Evolutionary conservation across 257 asterid species (phyloP).

Genomic region (Fraxinus pennsylvanica): DNA sequence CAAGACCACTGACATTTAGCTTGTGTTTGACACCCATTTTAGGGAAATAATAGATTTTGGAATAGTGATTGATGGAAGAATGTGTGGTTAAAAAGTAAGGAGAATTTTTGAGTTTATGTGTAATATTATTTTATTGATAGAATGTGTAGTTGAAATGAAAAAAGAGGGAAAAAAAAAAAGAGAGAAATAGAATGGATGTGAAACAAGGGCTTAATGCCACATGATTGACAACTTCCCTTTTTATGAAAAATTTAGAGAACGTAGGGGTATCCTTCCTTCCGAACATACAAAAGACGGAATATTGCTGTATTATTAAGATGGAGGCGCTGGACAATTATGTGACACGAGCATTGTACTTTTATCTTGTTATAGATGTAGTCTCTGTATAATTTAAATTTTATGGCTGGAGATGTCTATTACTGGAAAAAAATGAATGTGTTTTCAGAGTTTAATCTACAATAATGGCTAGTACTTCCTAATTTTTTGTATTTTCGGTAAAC

Average conservation of each 20-base stretch:
- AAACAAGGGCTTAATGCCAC: background rate
- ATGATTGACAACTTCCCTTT: background rate
- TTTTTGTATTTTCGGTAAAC: background rate
- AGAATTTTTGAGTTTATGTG: too few species aligned
- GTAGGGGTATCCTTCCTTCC: background rate
- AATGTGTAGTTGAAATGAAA: too few species aligned
- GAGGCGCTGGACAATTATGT: background rate
- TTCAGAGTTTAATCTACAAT: background rate
- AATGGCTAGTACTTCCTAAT: background rate
- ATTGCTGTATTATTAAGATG: background rate
- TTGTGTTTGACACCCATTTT: too few species aligned
- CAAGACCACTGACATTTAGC: background rate
- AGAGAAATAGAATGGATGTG: too few species aligned
- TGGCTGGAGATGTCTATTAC: background rate
- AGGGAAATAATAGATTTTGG: too few species aligned
- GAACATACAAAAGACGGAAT: background rate
- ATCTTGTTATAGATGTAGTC: background rate
- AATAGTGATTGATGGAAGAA: too few species aligned
- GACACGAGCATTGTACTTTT: background rate
- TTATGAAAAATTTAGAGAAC: background rate
- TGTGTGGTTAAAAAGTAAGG: too few species aligned
- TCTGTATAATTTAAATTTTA: too few species aligned
- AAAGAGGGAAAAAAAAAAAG: too few species aligned
- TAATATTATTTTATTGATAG: too few species aligned
- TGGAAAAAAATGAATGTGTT: background rate